Evolutionary conservation across 768 basidiomycete species (phyloP), one percentile per base, ranked within the genome.

Genomic region (Lactarius psammicola): DNA sequence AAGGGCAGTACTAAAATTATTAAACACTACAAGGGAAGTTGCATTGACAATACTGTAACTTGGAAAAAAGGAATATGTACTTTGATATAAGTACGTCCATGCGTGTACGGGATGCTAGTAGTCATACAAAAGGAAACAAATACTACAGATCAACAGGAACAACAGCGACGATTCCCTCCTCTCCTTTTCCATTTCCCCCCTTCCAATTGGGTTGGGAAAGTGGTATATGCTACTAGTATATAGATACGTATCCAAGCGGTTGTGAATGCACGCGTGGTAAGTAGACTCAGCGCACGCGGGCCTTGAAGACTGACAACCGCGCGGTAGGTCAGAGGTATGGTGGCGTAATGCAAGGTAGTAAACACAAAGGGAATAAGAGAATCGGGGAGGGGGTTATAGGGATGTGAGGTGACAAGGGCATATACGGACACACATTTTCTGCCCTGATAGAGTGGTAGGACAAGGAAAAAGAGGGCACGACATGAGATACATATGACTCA

Each of bases 181-280:
- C 49, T 26, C 49, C 49, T 15, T 51, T 51, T 51, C 49, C 49
- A 26, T 13, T 51, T 51, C 49, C 49, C 13, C 26, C 23, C 4
- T 23, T 49, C 46, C 46, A 23, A 6, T 6, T 40, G 11, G 38
- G 44, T n/a, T 10, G 49, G 49, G 26, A 51, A 49, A 26, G 49
- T 51, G 49, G 49, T 26, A 51, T 51, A 46, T 46, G 44, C 44
- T n/a, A 51, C 23, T 51, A 51, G 49, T 51, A 26, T 51, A 51
- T 51, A 51, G 23, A 23, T 51, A 51, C 49, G 49, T 51, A 51
- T 51, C 5, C 49, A 15, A 11, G 46, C 23, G 46, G 46, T 23
- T 23, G 46, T 23, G 23, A 49, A 23, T 49, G 23, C n/a, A 49
- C 49, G 49, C 26, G 49, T 15, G 26, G 46, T 49, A 49, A 49